Evolutionary conservation across 2,329 filamentous ascomycete species (phyloP).

Genomic region (Fusarium coicis): DNA sequence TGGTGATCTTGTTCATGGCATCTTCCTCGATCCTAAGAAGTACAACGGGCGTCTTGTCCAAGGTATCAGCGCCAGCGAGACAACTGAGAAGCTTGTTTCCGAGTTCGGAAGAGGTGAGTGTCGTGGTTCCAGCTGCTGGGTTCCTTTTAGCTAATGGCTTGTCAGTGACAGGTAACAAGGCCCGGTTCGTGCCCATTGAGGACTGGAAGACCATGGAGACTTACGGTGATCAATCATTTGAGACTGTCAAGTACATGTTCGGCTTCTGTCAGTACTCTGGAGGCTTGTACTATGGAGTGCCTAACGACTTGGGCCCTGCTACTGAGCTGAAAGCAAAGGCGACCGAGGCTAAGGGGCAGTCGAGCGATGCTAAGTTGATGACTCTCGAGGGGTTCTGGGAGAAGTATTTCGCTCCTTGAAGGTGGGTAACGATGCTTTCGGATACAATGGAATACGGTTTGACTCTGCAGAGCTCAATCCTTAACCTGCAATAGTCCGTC

Average conservation of each 20-base stretch:
- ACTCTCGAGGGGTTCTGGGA: slow-evolving; percentile 41
- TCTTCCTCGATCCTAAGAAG: slow-evolving; percentile 53
- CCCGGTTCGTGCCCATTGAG: slow-evolving; percentile 46
- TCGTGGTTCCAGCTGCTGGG: background rate
- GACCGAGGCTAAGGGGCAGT: slow-evolving; percentile 40
- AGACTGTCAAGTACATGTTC: slow-evolving; percentile 52
- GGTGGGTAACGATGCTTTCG: too few species aligned
- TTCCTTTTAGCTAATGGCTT: slow-evolving; percentile 3
- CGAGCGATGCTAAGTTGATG: slow-evolving; percentile 35
- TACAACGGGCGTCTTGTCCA: slow-evolving; percentile 52
- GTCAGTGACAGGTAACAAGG: slow-evolving; percentile 47
- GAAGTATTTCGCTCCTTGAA: slow-evolving; percentile 38
- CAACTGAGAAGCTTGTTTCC: slow-evolving; percentile 44
- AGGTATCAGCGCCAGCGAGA: slow-evolving; percentile 50
- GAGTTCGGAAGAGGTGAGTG: slow-evolving; percentile 48
- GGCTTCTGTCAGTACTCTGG: slow-evolving; percentile 50
- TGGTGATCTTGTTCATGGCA: slow-evolving; percentile 58
- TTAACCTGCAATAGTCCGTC: background rate
- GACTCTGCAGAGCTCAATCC: background rate
- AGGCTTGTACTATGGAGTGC: slow-evolving; percentile 47
- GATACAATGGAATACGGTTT: too few species aligned
- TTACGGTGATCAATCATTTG: slow-evolving; percentile 46
- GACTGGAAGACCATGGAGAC: slow-evolving; percentile 49
- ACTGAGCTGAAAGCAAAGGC: slow-evolving; percentile 46
- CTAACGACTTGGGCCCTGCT: slow-evolving; percentile 42